These are phyloP conservation scores for Epichloe sibirici DNA, from an alignment of 2,329 filamentous ascomycete genomes.

Conservation along the genomic window DNA sequence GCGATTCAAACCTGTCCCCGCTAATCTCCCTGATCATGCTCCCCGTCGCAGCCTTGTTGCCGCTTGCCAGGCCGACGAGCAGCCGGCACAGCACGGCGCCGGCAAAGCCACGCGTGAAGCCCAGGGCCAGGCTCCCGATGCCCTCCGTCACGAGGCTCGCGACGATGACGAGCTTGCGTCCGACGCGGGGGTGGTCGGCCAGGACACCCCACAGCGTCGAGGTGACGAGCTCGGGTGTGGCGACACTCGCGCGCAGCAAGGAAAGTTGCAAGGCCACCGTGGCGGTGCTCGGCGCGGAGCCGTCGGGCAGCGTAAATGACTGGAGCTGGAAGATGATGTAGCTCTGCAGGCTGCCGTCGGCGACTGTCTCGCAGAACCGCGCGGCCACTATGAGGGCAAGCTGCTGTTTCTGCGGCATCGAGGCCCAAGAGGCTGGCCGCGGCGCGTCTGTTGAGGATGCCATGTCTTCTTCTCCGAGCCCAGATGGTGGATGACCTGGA, in stretches of 20 bases:
- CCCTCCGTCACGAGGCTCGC: background rate
- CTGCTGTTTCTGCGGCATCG: background rate
- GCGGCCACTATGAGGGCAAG: background rate
- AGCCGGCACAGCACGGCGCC: background rate
- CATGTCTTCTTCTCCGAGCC: too few species aligned
- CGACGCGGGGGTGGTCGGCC: background rate
- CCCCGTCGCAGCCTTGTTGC: background rate
- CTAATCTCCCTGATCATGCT: too few species aligned
- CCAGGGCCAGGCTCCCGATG: background rate
- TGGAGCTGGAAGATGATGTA: background rate
- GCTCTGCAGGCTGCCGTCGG: background rate
- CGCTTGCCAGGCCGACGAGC: background rate
- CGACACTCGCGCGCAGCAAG: background rate
- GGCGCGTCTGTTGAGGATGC: too few species aligned
- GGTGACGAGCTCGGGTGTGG: background rate
- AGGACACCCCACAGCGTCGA: background rate
- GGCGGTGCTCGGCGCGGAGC: background rate
- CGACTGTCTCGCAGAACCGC: background rate
- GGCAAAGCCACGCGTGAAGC: background rate
- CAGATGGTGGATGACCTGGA: too few species aligned
- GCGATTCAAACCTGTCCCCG: too few species aligned
- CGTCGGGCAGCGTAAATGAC: background rate
- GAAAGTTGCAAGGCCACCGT: background rate
- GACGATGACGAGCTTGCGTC: background rate
- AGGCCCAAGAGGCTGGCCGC: background rate